phyloP scores from a whole-genome alignment of 352 stramenopile species.

The Pythium dissotocum region DNA sequence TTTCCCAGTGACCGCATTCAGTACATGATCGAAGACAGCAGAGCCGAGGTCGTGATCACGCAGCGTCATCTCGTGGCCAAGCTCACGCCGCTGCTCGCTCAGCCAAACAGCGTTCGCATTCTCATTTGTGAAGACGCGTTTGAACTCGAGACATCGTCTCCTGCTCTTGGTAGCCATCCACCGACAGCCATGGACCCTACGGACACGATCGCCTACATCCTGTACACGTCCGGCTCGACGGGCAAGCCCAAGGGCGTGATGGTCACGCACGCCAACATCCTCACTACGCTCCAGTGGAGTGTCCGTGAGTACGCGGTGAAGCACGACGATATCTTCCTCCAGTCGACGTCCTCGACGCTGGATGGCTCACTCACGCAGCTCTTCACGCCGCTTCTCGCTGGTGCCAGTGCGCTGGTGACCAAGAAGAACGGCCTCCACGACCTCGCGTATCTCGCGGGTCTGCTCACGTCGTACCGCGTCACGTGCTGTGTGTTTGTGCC shows the following conservation, averaged over 20 bases:
- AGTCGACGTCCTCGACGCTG: slow-evolving; percentile 61
- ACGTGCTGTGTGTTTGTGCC: slow-evolving; percentile 60
- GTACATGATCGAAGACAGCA: slow-evolving; percentile 50
- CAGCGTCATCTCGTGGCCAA: slow-evolving; percentile 30
- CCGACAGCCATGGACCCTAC: slow-evolving; percentile 7
- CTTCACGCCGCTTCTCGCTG: slow-evolving; percentile 47
- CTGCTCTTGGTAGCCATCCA: background rate
- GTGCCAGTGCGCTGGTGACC: slow-evolving; percentile 43
- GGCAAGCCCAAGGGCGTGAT: slow-evolving; percentile 73
- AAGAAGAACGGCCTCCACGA: slow-evolving; percentile 51
- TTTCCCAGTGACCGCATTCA: slow-evolving; percentile 49
- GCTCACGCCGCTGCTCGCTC: slow-evolving; percentile 24
- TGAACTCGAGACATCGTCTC: background rate
- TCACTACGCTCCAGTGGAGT: slow-evolving; percentile 60
- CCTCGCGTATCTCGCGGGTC: slow-evolving; percentile 34
- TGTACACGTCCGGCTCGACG: slow-evolving; percentile 78
- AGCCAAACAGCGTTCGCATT: slow-evolving; percentile 11
- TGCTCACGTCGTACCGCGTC: slow-evolving; percentile 32
- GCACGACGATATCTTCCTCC: slow-evolving; percentile 56
- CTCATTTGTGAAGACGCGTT: slow-evolving; percentile 41
- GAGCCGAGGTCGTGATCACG: slow-evolving; percentile 44
- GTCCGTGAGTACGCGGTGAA: slow-evolving; percentile 55
- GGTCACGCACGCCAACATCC: slow-evolving; percentile 55
- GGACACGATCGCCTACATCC: slow-evolving; percentile 46
- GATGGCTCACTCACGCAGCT: slow-evolving; percentile 64